phyloP scores from a whole-genome alignment of 768 basidiomycete species.

The Trametes gibbosa region DNA sequence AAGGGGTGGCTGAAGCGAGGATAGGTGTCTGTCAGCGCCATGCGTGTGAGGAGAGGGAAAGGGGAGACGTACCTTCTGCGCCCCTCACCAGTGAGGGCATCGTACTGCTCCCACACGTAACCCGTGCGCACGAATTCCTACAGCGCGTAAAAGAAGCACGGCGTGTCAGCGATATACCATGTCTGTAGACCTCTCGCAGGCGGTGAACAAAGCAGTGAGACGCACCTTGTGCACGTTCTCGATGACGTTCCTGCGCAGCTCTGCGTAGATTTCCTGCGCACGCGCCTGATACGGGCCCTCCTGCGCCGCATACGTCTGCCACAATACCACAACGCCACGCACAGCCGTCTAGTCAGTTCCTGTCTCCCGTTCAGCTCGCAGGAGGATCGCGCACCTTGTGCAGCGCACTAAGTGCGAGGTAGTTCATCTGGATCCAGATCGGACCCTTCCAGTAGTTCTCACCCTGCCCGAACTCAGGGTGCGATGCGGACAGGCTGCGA shows the following conservation, averaged over 20 bases:
- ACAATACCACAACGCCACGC: no score
- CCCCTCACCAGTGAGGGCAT: conserved; percentile 79
- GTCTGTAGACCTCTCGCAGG: no score
- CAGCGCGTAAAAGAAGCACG: background rate
- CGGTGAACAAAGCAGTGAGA: background rate
- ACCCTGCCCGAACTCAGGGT: conserved; percentile 86
- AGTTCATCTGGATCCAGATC: conserved; percentile 98
- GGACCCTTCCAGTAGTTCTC: conserved; percentile 99
- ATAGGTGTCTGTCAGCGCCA: conserved; percentile 3
- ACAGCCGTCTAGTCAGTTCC: background rate
- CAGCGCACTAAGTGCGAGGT: conserved; percentile 76
- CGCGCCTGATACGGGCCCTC: conserved; percentile 78
- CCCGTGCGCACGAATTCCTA: conserved; percentile 92
- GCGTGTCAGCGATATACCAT: background rate
- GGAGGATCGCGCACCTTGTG: conserved; percentile 52
- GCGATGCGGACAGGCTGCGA: conserved; percentile 82
- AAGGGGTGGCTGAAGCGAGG: conserved; percentile 74
- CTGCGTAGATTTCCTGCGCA: conserved; percentile 75
- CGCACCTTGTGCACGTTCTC: conserved; percentile 74
- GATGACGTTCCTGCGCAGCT: conserved; percentile 79
- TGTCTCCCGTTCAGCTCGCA: background rate
- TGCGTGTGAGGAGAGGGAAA: background rate
- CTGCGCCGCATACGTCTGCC: conserved; percentile 71
- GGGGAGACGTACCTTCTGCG: conserved; percentile 65
- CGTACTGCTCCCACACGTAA: conserved; percentile 98